Base-by-base conservation (phyloP, 1,284 basidiomycete genomes). In the Grifola frondosa region DNA sequence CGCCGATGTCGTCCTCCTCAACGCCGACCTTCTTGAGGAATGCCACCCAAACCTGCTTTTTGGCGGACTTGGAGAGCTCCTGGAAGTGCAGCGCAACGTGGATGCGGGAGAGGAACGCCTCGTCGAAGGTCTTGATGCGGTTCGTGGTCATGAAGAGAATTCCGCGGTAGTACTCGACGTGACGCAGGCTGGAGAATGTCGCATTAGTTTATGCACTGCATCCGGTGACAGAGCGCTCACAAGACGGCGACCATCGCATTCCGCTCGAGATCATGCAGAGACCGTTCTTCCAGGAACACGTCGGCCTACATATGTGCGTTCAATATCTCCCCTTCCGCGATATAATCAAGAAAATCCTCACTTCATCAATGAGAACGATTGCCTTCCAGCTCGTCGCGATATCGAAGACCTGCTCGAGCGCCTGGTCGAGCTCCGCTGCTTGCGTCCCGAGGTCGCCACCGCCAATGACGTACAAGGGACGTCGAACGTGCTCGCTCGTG, bases 121-220 rank as follows among this genome's bases (percentile, higher is more conserved):
- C 77, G 57, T 82, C 80, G 59, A 82, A 81, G 3, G 75, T 70
- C 47, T 74, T 73, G 35, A 83, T 75, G 26, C 80, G 73, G 56
- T 82, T 83, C 9, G 80, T 83, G 17, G 81, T 82, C 32, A 84
- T 66, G 69, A 84, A 81, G 37, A 83, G 69, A 54, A 80, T 76
- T 6, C 78, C 78, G 24, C 74, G 73, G 61, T 80, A 78, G 58
- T 81, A 81, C 55, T 83, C 80, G 42, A 81, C 70, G 50, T 77
- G 74, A 16, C 77, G 74, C 30, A 80, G 66, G 66, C 42, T 28
- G 38, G 20, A 50, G 23, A 6, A 0, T 22, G 16, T 17, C 23
- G n/a, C n/a, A n/a, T 44, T 6, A 48, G 40, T 32, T 40, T 22
- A 8, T 32, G 30, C 6, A 22, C 21, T 2, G 26, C 30, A 24